These are phyloP conservation scores for Nematodospora valgi DNA, from an alignment of 805 yeast genomes.

Conservation along the genomic window DNA sequence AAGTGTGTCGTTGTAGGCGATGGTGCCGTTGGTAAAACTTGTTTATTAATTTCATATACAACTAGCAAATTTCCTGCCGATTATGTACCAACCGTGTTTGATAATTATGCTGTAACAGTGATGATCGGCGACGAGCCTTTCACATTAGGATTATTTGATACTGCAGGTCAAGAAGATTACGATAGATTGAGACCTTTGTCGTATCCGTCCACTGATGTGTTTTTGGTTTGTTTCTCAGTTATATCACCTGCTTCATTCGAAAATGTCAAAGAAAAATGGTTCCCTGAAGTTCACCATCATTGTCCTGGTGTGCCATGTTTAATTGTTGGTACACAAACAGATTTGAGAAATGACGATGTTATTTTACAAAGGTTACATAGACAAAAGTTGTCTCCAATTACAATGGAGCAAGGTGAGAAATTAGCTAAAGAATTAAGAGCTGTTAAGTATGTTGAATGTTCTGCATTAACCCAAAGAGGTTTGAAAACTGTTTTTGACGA, in stretches of 20 bases:
- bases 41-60: conserved; percentile 92
- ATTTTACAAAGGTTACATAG: conserved; percentile 86
- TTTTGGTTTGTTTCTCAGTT: conserved; percentile 92
- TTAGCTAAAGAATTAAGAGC: conserved; percentile 93
- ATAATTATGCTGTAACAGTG: conserved; percentile 90
- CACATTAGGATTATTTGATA: conserved; percentile 94
- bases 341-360: conserved; percentile 89
- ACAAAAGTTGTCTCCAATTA: conserved; percentile 84
- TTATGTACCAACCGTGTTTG: conserved; percentile 98
- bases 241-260: conserved; percentile 97
- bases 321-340: conserved; percentile 96
- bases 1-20: conserved; percentile 99
- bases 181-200: conserved; percentile 95
- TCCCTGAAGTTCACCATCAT: conserved; percentile 94
- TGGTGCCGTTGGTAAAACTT: conserved; percentile 99
- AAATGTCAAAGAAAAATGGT: conserved; percentile 97
- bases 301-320: conserved; percentile 98
- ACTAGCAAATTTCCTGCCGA: conserved; percentile 97
- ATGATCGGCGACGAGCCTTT: conserved; percentile 98
- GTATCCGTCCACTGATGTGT: conserved; percentile 96
- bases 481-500: conserved; percentile 97
- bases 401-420: conserved; percentile 84
- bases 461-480: conserved; percentile 96
- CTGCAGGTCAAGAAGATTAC: conserved; percentile 99
- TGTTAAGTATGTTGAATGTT: conserved; percentile 95